Conservation (phyloP, 2,329 filamentous ascomycete genomes). For the Botrytis hyacinthi region DNA sequence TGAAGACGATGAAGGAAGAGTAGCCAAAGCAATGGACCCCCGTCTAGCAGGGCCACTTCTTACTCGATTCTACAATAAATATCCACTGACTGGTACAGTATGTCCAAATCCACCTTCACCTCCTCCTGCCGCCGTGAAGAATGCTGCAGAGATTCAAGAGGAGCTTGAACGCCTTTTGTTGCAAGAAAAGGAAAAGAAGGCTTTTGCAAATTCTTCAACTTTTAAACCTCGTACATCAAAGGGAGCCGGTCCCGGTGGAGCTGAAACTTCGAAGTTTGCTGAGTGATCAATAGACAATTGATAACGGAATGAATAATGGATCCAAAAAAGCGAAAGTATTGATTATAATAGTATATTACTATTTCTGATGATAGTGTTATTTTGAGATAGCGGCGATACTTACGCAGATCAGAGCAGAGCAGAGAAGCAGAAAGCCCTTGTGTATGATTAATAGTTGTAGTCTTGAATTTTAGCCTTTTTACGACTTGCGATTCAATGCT, state of each 20-base stretch:
- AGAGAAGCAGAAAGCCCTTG: conserved; percentile 13
- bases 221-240: neutral
- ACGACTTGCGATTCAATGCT: neutral
- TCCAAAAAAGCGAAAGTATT: conserved; percentile 14
- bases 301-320: neutral
- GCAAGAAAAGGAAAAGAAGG: conserved; percentile 22
- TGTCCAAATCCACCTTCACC: conserved; percentile 18
- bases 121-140: neutral
- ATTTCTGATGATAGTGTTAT: conserved; percentile 3
- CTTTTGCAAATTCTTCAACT: neutral
- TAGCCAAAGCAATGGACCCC: conserved; percentile 28
- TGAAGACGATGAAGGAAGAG: conserved; percentile 30
- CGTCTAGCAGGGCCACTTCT: conserved; percentile 32
- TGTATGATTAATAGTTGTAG: conserved; percentile 12
- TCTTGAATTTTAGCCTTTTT: conserved; percentile 12
- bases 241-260: neutral
- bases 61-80: conserved; percentile 33
- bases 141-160: conserved; percentile 21
- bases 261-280: neutral
- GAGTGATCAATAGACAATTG: neutral
- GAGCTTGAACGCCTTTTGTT: conserved; percentile 19
- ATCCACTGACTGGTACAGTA: conserved; percentile 36
- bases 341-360: conserved; percentile 6
- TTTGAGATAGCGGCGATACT: conserved; percentile 7
- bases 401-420: neutral